Evolutionary conservation across 2,329 filamentous ascomycete genomes (phyloP), one percentile per base, ranked within the genome.

Genomic region (Botrytis paeoniae): DNA sequence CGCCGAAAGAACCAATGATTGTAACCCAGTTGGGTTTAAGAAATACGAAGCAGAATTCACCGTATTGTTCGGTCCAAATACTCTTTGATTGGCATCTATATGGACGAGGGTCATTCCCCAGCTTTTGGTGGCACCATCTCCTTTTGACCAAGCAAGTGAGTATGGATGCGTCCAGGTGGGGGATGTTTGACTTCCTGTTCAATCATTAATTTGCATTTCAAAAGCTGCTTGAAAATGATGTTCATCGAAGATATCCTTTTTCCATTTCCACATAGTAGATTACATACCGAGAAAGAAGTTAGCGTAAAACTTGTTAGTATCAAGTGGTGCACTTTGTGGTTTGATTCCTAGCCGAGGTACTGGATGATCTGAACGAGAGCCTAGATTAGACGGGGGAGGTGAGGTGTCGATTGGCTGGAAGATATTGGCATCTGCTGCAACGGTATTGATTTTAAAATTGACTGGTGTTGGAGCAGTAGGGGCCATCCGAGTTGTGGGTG

Each of bases 101-200:
- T 97, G 94, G 14, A 91, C 91, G 70, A 97, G 86, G 10, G 89
- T 85, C 82, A 98, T 86, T 48, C 95, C 95, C 86, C 89, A 97
- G 80, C 92, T 94, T 65, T 85, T 83, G 6, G 90, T 86, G 35
- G 84, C 83, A 18, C 89, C 91, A 72, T 83, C 83, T 1, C 92
- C 92, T 75, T 88, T 89, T 4, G 87, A 86, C 91, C 92, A 94
- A 29, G 86, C 82, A 29, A 95, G 80, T 4, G 89, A 88, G 79
- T 94, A 95, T 1, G 92, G 95, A 79, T 94, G 91, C 0, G 92
- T 91, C 82, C 91, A 97, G 0, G 90, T 86, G 0, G 91, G 87
- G 10, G 87, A 87, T 7, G 85, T 88, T 81, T 97, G 94, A 61
- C 86, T 86, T 7, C 90, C 51, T 57, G 3, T 57, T 29, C n/a